Conservation (phyloP, 139 green algal species). For the Pleodorina starrii region DNA sequence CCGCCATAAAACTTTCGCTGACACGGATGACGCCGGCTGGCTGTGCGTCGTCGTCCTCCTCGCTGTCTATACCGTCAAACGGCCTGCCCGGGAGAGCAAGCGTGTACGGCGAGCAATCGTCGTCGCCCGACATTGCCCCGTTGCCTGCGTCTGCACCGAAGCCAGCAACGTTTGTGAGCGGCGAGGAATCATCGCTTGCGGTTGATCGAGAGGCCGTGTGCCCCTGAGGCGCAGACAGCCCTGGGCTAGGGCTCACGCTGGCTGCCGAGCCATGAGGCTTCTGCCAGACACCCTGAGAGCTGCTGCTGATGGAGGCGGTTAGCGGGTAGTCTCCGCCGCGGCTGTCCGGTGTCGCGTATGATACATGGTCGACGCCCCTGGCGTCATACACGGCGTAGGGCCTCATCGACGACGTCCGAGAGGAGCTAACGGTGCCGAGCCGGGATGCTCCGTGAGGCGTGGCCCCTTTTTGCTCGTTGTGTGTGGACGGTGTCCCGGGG, state of each 20-base stretch:
- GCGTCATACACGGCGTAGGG: slow-evolving; percentile 22
- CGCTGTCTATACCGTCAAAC: slow-evolving; percentile 39
- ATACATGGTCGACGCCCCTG: not conserved
- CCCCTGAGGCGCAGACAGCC: not conserved
- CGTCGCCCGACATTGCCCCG: not conserved
- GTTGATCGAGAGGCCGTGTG: not conserved
- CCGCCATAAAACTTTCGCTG: too few relatives aligned
- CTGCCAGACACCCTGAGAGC: not conserved
- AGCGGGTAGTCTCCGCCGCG: not conserved
- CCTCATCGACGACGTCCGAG: not conserved
- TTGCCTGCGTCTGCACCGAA: too few relatives aligned
- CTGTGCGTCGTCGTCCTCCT: slow-evolving; percentile 18
- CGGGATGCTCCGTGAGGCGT: not conserved
- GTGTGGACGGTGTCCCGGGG: not conserved
- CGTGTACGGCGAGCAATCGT: not conserved
- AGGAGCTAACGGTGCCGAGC: not conserved
- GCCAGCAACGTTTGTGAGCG: too few relatives aligned
- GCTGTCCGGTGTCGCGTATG: not conserved
- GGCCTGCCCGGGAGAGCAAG: not conserved
- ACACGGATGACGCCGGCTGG: not conserved
- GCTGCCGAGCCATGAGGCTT: not conserved
- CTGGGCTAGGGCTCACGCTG: not conserved
- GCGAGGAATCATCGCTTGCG: not conserved
- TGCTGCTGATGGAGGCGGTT: slow-evolving; percentile 8
- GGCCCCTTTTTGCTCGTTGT: not conserved